Conservation (phyloP, 1,284 basidiomycete species). For the Wallemia ichthyophaga region DNA sequence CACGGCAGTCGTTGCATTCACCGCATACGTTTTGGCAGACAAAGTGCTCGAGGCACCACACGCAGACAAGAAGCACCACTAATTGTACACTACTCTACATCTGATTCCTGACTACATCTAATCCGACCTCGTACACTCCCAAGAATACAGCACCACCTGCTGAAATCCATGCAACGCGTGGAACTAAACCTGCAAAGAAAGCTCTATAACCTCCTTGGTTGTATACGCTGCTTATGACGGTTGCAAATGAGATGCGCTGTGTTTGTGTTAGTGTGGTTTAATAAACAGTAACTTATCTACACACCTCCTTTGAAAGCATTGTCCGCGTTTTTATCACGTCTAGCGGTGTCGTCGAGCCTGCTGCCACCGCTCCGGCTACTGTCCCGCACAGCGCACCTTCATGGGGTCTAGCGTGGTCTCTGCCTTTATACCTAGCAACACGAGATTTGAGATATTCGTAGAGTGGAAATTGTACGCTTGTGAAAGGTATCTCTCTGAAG, state of each 20-base stretch:
- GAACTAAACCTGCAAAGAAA: slow-evolving; percentile 62
- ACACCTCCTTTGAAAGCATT: slow-evolving; percentile 64
- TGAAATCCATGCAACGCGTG: slow-evolving; percentile 81
- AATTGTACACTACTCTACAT: background rate
- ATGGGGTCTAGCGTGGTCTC: slow-evolving; percentile 31
- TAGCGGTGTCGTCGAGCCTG: slow-evolving; percentile 68
- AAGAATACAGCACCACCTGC: slow-evolving; percentile 89
- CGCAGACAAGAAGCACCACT: background rate
- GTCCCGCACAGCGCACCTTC: slow-evolving; percentile 79
- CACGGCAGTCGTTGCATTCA: background rate
- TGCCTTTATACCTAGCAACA: slow-evolving; percentile 23
- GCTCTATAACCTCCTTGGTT: slow-evolving; percentile 37
- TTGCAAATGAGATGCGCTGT: background rate
- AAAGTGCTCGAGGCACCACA: background rate
- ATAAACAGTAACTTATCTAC: slow-evolving; percentile 8
- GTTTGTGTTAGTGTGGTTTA: background rate
- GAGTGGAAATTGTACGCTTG: slow-evolving; percentile 83
- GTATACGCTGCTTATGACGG: slow-evolving; percentile 25
- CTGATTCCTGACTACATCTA: slow-evolving; percentile 6
- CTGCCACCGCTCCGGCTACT: slow-evolving; percentile 66
- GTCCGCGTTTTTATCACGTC: slow-evolving; percentile 93
- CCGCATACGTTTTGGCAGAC: background rate
- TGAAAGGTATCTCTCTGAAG: slow-evolving; percentile 74
- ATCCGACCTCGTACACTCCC: slow-evolving; percentile 59
- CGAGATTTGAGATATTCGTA: slow-evolving; percentile 63